These are phyloP conservation scores for Delonix regia DNA, from an alignment of 306 rosid genomes.

Conservation along the genomic window DNA sequence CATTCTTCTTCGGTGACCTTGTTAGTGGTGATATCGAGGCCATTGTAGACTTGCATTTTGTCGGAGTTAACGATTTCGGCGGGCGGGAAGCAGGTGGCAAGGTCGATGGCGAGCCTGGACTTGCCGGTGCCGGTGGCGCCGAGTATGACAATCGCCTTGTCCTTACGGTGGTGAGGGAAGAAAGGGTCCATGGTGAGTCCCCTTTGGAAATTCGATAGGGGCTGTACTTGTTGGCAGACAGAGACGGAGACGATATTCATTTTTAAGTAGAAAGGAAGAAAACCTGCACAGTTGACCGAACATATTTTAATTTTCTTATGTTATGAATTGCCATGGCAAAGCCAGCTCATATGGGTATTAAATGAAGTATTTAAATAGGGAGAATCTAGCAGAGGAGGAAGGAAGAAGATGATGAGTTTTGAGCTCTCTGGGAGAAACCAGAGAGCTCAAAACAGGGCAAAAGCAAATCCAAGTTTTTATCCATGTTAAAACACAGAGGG, in stretches of 20 bases:
- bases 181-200: constrained; percentile 45
- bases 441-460: constrained; percentile 33
- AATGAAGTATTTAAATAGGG: not conserved
- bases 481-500: not conserved
- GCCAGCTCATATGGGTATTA: constrained; percentile 25
- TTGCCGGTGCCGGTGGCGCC: constrained; percentile 93
- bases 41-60: constrained; percentile 82
- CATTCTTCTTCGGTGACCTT: constrained; percentile 67
- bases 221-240: constrained; percentile 58
- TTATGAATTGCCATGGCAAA: constrained; percentile 10
- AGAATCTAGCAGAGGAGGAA: constrained; percentile 31
- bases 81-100: constrained; percentile 57
- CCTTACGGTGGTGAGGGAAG: constrained; percentile 48
- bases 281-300: constrained; percentile 55
- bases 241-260: constrained; percentile 40
- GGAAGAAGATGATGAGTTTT: no score
- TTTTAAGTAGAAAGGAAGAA: not conserved
- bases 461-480: not conserved
- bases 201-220: constrained; percentile 53
- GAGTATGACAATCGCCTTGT: constrained; percentile 67
- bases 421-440: constrained; percentile 31
- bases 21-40: constrained; percentile 74
- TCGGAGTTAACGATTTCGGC: constrained; percentile 83
- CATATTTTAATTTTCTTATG: not conserved
- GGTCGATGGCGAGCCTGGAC: constrained; percentile 74